These are phyloP conservation scores for Coemansia pectinata DNA, from an alignment of 192 early-diverging fungal genomes.

Conservation along the genomic window DNA sequence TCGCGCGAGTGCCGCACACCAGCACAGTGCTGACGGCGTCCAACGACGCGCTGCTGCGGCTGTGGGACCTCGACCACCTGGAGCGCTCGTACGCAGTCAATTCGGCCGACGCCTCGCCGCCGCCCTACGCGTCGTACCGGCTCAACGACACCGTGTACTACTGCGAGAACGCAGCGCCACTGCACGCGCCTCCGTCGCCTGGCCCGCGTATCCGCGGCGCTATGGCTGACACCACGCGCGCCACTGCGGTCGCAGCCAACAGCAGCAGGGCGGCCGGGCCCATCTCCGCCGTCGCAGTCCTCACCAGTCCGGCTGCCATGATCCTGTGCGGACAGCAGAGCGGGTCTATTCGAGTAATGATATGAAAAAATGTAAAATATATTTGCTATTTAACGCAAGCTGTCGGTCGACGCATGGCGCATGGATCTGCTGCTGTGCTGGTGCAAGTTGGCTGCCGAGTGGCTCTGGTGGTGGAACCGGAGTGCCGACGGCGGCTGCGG, in stretches of 20 bases:
- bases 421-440: background rate
- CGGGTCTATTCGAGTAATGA: slow-evolving; percentile 30
- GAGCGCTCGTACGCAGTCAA: slow-evolving; percentile 75
- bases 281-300: slow-evolving; percentile 26
- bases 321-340: slow-evolving; percentile 38
- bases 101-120: slow-evolving; percentile 10
- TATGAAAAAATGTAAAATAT: background rate
- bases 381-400: background rate
- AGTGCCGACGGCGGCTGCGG: slow-evolving; percentile 25
- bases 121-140: slow-evolving; percentile 45
- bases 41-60: slow-evolving; percentile 84
- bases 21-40: background rate
- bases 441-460: slow-evolving; percentile 20
- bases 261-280: slow-evolving; percentile 32
- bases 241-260: slow-evolving; percentile 16
- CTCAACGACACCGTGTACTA: slow-evolving; percentile 49
- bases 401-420: slow-evolving; percentile 14
- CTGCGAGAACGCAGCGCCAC: slow-evolving; percentile 38
- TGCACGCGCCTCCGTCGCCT: slow-evolving; percentile 11
- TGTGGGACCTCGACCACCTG: slow-evolving; percentile 70
- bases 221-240: slow-evolving; percentile 5
- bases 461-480: slow-evolving; percentile 38
- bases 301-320: slow-evolving; percentile 32
- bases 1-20: slow-evolving; percentile 63
- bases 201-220: slow-evolving; percentile 13